A percentile compares a stretch with the other conserved stretches of the same genome.
Evolutionary conservation across 2,329 filamentous ascomycete genomes (phyloP).

Genomic region (Seiridium unicorne): DNA sequence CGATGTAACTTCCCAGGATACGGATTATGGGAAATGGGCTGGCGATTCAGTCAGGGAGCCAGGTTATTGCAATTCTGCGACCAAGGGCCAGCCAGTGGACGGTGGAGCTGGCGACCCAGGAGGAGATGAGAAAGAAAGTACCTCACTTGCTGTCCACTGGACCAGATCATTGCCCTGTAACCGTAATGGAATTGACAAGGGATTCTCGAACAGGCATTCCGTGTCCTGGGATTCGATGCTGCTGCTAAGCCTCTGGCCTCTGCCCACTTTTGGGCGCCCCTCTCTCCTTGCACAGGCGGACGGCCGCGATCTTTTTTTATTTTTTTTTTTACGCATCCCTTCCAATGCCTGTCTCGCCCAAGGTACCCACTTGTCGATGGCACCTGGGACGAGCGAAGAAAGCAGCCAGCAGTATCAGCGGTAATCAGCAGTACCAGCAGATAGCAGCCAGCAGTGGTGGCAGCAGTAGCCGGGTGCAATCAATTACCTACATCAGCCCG

Average conservation of each 20-base stretch:
- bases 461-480: background rate
- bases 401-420: background rate
- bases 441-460: background rate
- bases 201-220: constrained; percentile 3
- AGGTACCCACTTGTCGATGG: background rate
- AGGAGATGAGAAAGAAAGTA: background rate
- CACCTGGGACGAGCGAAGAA: background rate
- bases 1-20: constrained; percentile 1
- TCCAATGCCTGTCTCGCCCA: background rate
- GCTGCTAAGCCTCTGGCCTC: constrained; percentile 2
- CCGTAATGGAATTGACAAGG: background rate
- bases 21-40: background rate
- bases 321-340: background rate
- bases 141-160: background rate
- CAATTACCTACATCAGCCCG: constrained; percentile 4
- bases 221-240: background rate
- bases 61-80: background rate
- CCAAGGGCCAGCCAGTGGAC: background rate
- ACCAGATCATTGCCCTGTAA: background rate
- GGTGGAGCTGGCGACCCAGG: background rate
- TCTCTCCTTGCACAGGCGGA: background rate
- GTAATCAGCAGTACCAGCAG: background rate
- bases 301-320: background rate
- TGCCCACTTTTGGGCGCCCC: background rate
- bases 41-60: constrained; percentile 5